These are phyloP conservation scores for Triticum aestivum DNA, from an alignment of 176 grass and related monocot genomes.

Conservation along the genomic window IWGSC_CS_RefSeq_v2.1 NC_057799.1:491825280-491825779, in stretches of 20 bases:
- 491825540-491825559: not conserved
- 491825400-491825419: not conserved
- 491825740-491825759: not conserved
- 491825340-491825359: not conserved
- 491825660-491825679: not conserved
- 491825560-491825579: not conserved
- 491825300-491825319: not conserved
- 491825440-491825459: not conserved
- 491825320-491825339: not conserved
- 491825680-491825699: too few species aligned
- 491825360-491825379: not conserved
- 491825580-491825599: not conserved
- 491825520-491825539: constrained; percentile 14
- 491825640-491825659: not conserved
- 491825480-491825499: constrained; percentile 6
- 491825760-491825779: not conserved
- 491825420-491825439: constrained; percentile 34
- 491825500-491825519: not conserved
- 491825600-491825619: not conserved
- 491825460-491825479: constrained; percentile 25
- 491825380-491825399: not conserved
- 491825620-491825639: not conserved
- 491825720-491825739: not conserved
- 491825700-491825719: not conserved
- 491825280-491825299: not conserved